Percentiles rank a stretch among this genome's conserved stretches.
Conservation (phyloP, 345 rosid species). For the Rubroshorea leprosula region DNA sequence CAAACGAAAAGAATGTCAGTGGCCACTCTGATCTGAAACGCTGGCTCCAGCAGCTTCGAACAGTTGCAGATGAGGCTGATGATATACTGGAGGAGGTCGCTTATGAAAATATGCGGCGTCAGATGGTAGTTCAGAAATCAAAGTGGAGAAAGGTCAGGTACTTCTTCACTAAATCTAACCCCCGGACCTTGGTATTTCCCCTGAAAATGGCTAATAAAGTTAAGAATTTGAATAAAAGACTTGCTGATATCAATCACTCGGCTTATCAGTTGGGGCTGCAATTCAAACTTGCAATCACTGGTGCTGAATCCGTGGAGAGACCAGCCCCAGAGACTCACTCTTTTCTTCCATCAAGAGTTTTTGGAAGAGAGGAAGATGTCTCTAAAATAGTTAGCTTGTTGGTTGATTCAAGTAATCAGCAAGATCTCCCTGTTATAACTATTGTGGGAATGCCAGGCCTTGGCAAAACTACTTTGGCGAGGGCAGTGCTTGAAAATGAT, state of each 20-base stretch:
- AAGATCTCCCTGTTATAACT: background rate
- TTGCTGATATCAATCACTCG: background rate
- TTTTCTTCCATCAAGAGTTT: no score
- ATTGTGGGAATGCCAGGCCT: background rate
- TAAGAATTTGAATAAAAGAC: background rate
- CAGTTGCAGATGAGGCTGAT: background rate
- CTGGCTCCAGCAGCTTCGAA: background rate
- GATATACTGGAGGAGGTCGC: background rate
- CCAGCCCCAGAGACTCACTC: no score
- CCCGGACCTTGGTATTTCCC: background rate
- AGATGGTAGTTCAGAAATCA: background rate
- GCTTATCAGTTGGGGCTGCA: background rate
- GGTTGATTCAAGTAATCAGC: background rate
- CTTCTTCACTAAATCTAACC: background rate
- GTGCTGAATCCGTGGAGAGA: background rate
- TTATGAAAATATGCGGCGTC: background rate
- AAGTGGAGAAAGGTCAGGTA: background rate
- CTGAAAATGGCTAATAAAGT: background rate
- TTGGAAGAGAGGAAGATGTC: no score
- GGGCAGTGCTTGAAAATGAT: background rate
- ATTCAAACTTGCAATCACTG: background rate
- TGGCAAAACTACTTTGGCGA: background rate
- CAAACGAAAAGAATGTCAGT: background rate
- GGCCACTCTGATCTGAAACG: background rate
- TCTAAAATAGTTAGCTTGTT: background rate